A percentile compares a stretch with the other conserved stretches of the same genome.
phyloP scores from a whole-genome alignment of 2,329 filamentous ascomycete genomes.

The Aspergillus quadrilineatus region DNA sequence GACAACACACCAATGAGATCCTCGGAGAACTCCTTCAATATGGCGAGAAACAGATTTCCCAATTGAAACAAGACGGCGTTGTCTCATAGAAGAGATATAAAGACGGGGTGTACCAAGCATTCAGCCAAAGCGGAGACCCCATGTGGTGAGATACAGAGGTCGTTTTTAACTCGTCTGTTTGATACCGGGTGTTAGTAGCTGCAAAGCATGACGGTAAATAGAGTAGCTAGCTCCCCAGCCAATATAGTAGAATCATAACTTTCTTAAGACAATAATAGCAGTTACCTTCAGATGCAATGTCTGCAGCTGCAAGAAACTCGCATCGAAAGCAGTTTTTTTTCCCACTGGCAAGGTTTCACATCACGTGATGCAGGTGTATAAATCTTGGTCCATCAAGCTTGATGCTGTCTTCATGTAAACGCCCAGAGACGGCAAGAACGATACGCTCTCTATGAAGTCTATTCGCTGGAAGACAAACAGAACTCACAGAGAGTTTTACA shows the following conservation, averaged over 20 bases:
- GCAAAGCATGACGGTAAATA: not conserved
- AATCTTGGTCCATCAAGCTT: slow-evolving; percentile 23
- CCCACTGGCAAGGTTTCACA: no score
- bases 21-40: slow-evolving; percentile 64
- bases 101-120: not conserved
- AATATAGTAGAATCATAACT: not conserved
- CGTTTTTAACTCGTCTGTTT: not conserved
- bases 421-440: slow-evolving; percentile 1
- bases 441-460: slow-evolving; percentile 1
- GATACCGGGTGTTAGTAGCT: not conserved
- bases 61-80: slow-evolving; percentile 65
- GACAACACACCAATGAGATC: slow-evolving; percentile 82
- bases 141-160: not conserved
- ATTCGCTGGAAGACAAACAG: not conserved
- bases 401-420: not conserved
- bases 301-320: not conserved
- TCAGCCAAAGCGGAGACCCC: not conserved
- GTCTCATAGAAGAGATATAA: slow-evolving; percentile 48
- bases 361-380: slow-evolving; percentile 33
- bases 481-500: no score
- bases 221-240: not conserved
- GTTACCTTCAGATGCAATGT: not conserved
- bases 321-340: not conserved
- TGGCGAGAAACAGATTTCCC: slow-evolving; percentile 57
- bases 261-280: not conserved